Percentiles rank a stretch among this genome's conserved stretches.
These are phyloP conservation scores for Exophiala viscosa DNA, from an alignment of 2,329 filamentous ascomycete species.

Conservation along the genomic window DNA sequence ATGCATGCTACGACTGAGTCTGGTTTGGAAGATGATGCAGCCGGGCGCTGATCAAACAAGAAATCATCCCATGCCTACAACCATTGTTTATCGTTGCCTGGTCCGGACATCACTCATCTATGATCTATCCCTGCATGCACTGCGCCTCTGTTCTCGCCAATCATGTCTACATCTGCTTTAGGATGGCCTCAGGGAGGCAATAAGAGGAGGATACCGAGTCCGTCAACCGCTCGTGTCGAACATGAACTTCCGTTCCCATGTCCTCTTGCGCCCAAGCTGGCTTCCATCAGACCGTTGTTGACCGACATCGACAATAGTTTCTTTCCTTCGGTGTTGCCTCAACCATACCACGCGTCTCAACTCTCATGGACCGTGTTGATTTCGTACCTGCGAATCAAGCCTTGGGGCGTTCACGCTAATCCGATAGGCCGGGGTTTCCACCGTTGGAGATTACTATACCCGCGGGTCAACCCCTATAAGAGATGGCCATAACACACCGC, in stretches of 20 bases:
- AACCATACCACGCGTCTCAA: conserved; percentile 7
- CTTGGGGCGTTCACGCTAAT: conserved; percentile 13
- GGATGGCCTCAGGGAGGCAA: neutral
- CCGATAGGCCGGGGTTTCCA: conserved; percentile 19
- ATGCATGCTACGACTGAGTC: no score
- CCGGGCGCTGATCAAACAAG: neutral
- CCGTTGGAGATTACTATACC: conserved; percentile 16
- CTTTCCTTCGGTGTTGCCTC: neutral
- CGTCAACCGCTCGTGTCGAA: neutral
- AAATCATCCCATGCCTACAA: neutral
- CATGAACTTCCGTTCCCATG: no score
- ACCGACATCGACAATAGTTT: neutral
- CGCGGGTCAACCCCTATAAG: no score
- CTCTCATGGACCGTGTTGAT: conserved; percentile 10
- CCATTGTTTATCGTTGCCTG: neutral
- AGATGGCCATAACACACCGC: conserved; percentile 3
- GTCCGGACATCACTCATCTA: neutral
- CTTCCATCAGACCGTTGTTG: neutral
- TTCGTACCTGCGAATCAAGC: conserved; percentile 20
- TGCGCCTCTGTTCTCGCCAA: neutral
- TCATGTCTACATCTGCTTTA: neutral
- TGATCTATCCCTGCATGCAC: neutral
- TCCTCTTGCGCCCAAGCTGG: no score
- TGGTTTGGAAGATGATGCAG: no score
- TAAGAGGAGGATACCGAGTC: neutral